A percentile compares a stretch with the other conserved stretches of the same genome.
Evolutionary conservation across 2,329 filamentous ascomycete species (phyloP).

Genomic region (Akanthomyces uredinophilus): DNA sequence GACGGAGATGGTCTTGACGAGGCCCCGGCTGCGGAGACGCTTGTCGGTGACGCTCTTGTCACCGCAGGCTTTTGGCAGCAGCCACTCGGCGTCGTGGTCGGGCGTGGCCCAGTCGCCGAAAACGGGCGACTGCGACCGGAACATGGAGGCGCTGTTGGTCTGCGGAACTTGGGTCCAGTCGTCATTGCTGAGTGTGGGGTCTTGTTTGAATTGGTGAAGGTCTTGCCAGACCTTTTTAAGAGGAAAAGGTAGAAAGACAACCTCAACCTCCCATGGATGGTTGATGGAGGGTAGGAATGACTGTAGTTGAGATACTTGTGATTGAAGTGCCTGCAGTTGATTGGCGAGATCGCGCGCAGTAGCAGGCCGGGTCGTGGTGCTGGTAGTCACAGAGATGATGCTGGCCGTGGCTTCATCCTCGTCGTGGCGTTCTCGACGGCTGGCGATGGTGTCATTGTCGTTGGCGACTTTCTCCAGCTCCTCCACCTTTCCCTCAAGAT

Average conservation of each 20-base stretch:
- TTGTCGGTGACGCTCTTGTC: conserved; percentile 59
- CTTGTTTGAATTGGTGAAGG: conserved; percentile 41
- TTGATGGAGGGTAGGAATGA: conserved; percentile 54
- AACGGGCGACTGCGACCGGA: conserved; percentile 44
- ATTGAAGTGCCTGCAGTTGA: conserved; percentile 46
- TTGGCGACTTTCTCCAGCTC: conserved; percentile 52
- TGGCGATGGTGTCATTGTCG: conserved; percentile 39
- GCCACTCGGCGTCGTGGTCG: conserved; percentile 51
- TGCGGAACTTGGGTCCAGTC: conserved; percentile 53
- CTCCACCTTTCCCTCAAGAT: conserved; percentile 60
- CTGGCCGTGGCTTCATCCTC: conserved; percentile 42
- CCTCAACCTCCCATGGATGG: conserved; percentile 69
- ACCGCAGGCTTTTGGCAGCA: conserved; percentile 64
- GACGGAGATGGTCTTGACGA: conserved; percentile 60
- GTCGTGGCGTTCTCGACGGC: conserved; percentile 32
- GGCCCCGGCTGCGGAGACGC: conserved; percentile 68
- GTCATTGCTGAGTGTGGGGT: conserved; percentile 35
- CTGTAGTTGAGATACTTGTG: conserved; percentile 52
- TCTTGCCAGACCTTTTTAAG: conserved; percentile 52
- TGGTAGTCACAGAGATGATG: conserved; percentile 42
- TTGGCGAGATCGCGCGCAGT: conserved; percentile 43
- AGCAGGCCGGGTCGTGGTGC: conserved; percentile 33
- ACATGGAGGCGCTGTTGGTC: conserved; percentile 36
- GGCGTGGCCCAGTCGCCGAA: conserved; percentile 42
- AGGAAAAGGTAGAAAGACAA: conserved; percentile 69